These are phyloP conservation scores for Rachicladosporium sp. DNA, from an alignment of 2,329 filamentous ascomycete species.

Conservation along the genomic window DNA sequence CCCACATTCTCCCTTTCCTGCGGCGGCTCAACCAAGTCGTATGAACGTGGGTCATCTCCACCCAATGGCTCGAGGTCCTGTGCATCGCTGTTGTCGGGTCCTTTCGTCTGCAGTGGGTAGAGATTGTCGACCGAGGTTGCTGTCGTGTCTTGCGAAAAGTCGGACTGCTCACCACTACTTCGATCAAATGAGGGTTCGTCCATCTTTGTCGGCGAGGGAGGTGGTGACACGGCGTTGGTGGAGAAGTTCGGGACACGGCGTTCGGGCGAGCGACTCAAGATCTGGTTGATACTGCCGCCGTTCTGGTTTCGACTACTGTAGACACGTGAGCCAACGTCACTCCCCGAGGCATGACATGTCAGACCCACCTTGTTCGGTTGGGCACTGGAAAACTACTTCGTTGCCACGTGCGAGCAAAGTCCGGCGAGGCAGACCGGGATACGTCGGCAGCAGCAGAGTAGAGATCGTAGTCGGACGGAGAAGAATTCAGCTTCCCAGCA, in stretches of 20 bases:
- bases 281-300: conserved; percentile 1
- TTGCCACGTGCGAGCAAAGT: background rate
- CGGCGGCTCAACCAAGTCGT: conserved; percentile 38
- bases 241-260: background rate
- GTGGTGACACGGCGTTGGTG: conserved; percentile 2
- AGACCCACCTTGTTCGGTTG: conserved; percentile 2
- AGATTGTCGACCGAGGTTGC: conserved; percentile 25
- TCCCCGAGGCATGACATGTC: background rate
- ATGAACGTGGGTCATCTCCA: conserved; percentile 42
- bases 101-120: conserved; percentile 32
- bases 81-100: conserved; percentile 26
- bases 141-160: conserved; percentile 23
- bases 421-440: background rate
- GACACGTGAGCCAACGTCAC: background rate
- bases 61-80: conserved; percentile 35
- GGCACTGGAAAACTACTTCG: conserved; percentile 3
- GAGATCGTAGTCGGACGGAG: no score
- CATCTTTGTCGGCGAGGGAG: conserved; percentile 8
- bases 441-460: conserved; percentile 1
- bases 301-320: background rate
- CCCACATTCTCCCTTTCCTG: conserved; percentile 16
- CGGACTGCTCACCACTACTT: conserved; percentile 23
- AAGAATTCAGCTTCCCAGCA: no score
- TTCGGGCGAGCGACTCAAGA: conserved; percentile 3
- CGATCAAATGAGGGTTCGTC: conserved; percentile 11